Percentiles rank a stretch among this genome's conserved stretches.
These are phyloP conservation scores for Cephalotrichum gorgonifer DNA, from an alignment of 2,329 filamentous ascomycete genomes.

Conservation along the genomic window DNA sequence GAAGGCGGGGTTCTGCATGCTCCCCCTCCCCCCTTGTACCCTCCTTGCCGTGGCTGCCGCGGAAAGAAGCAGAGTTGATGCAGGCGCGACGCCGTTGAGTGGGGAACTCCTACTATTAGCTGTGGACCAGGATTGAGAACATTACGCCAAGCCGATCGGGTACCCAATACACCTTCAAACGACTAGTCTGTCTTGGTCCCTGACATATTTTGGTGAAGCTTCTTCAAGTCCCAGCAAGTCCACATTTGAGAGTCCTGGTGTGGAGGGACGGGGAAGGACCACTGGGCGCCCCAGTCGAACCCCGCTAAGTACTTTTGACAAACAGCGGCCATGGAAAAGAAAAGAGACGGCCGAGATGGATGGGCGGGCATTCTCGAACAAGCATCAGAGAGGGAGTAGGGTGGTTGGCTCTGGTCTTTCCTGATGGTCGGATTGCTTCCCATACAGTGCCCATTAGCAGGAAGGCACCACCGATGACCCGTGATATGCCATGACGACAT, in stretches of 20 bases:
- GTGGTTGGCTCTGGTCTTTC: constrained; percentile 1
- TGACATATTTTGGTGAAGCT: background rate
- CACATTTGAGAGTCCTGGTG: too few species aligned
- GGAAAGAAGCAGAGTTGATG: background rate
- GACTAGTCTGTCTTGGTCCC: background rate
- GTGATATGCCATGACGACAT: constrained; percentile 1
- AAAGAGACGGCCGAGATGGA: background rate
- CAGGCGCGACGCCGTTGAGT: background rate
- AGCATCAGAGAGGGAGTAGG: constrained; percentile 1
- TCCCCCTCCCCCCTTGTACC: background rate
- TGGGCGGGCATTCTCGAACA: background rate
- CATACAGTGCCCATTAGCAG: background rate
- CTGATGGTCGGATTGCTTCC: background rate
- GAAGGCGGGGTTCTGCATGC: background rate
- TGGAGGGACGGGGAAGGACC: background rate
- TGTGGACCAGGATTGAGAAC: too few species aligned
- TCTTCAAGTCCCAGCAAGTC: too few species aligned
- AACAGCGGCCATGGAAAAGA: background rate
- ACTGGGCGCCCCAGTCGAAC: background rate
- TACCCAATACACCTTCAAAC: background rate
- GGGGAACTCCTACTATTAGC: background rate
- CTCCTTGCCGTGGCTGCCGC: background rate
- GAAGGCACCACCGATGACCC: background rate
- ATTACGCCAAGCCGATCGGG: background rate
- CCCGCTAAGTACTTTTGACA: background rate